Base-by-base conservation (phyloP, 2,329 filamentous ascomycete genomes). In the Fusarium aywerte region DNA sequence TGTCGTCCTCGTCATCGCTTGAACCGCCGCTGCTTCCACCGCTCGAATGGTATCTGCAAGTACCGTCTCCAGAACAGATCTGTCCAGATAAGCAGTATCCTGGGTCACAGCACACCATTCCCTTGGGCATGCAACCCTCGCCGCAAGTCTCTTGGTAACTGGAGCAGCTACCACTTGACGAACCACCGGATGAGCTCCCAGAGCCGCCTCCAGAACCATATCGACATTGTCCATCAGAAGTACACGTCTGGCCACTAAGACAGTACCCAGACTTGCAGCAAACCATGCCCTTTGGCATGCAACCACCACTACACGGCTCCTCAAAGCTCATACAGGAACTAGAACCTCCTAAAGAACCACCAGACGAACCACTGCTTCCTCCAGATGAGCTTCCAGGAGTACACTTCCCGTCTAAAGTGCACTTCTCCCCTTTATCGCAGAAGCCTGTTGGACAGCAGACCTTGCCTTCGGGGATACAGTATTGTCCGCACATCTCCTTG, bases 261-360 rank as follows among this genome's bases (percentile, higher is more conserved):
- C 78, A 80, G 65, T 79, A 80, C 10, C 67, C 65, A n/a, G 60
- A 61, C 3, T 58, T 25, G 20, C 74, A 76, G 33, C 74, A 76
- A 3, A 74, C 71, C 36, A 64, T 65, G 1, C 75, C 75, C 11
- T 40, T 16, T 11, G 75, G 75, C 72, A 76, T 76, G 9, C 75
- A 76, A 3, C 72, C 71, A 7, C 23, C 56, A 7, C 60, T 70
- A 15, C 74, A 76, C 2, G 33, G 11, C 33, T 68, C 70, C 18
- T 74, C 57, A 13, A 52, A 66, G 39, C 65, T 62, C 32, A 63
- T 44, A 54, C 72, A 73, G 27, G 44, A 65, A 32, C 29, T 16
- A 39, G 52, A 60, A 3, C 58, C 61, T 3, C 51, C 60, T 2
- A 59, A 65, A 6, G 66, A 54, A 8, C 65, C 67, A 1, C 68